phyloP scores from a whole-genome alignment of 305 asterid species.

The Fraxinus nigra region DNA sequence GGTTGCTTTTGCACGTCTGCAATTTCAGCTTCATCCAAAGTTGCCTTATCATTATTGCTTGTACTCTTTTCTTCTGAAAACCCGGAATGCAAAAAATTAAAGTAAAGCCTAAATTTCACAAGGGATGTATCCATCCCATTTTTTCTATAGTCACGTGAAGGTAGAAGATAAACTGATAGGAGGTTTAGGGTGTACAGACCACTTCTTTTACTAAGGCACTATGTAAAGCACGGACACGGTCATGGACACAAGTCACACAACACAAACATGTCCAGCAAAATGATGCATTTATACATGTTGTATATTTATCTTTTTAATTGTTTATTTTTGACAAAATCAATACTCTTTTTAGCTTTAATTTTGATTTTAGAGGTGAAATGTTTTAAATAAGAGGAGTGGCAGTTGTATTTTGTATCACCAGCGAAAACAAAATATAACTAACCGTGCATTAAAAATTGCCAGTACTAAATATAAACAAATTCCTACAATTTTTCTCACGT shows the following conservation, averaged over 20 bases:
- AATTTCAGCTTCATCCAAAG: constrained; percentile 23
- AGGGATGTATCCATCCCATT: background rate
- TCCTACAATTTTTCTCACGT: background rate
- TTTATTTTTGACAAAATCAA: background rate
- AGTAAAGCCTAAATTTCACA: constrained; percentile 2
- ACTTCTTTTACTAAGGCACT: background rate
- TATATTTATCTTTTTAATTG: background rate
- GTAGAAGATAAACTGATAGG: background rate
- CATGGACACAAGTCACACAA: background rate
- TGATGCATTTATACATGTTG: background rate
- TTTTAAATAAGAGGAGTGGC: background rate
- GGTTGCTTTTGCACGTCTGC: constrained; percentile 22
- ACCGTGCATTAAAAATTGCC: background rate
- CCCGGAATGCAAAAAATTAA: constrained; percentile 13
- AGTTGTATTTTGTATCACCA: background rate
- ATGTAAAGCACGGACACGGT: background rate
- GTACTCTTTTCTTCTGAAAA: constrained; percentile 34
- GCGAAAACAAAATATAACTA: background rate
- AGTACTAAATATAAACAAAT: background rate
- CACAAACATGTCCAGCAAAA: background rate
- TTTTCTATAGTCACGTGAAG: background rate
- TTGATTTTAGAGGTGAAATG: background rate
- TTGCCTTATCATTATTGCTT: constrained; percentile 19
- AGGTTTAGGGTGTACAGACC: background rate
- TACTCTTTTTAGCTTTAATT: background rate